Evolutionary conservation across 1,139 yeast species (phyloP).

Genomic region (Pichia sp.): DNA sequence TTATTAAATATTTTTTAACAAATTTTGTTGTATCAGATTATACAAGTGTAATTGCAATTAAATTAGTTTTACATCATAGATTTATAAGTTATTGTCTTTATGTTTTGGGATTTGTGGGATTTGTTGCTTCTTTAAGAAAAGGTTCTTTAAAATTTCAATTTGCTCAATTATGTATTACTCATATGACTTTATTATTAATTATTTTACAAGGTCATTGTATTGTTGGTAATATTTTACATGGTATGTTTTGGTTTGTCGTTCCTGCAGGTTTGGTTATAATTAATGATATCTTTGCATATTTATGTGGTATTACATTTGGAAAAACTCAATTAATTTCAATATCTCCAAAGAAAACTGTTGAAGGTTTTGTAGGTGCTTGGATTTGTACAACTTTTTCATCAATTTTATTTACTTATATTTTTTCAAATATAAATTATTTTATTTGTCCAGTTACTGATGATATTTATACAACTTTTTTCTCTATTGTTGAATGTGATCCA

Average conservation of each 20-base stretch:
- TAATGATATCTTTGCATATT: conserved; percentile 92
- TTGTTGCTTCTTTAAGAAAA: conserved; percentile 83
- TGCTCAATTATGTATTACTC: conserved; percentile 89
- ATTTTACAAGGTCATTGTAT: conserved; percentile 93
- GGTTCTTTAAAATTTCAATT: conserved; percentile 89
- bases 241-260: conserved; percentile 88
- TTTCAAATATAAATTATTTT: conserved; percentile 64
- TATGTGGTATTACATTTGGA: conserved; percentile 97
- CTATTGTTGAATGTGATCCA: conserved; percentile 66
- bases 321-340: conserved; percentile 85
- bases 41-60: conserved; percentile 34
- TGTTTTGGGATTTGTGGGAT: conserved; percentile 81
- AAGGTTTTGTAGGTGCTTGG: conserved; percentile 98
- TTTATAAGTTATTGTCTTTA: conserved; percentile 79
- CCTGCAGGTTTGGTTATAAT: conserved; percentile 90
- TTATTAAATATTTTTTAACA: conserved; percentile 55
- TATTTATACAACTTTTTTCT: conserved; percentile 38
- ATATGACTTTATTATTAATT: conserved; percentile 84
- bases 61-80: conserved; percentile 59
- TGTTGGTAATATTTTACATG: conserved; percentile 81
- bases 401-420: conserved; percentile 53
- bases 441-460: conserved; percentile 70
- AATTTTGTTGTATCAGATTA: conserved; percentile 38
- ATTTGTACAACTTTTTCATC: conserved; percentile 79
- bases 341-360: conserved; percentile 95